Evolutionary conservation across 176 grass and related monocot species (phyloP).

Genomic region (Oryza coarctata): DNA sequence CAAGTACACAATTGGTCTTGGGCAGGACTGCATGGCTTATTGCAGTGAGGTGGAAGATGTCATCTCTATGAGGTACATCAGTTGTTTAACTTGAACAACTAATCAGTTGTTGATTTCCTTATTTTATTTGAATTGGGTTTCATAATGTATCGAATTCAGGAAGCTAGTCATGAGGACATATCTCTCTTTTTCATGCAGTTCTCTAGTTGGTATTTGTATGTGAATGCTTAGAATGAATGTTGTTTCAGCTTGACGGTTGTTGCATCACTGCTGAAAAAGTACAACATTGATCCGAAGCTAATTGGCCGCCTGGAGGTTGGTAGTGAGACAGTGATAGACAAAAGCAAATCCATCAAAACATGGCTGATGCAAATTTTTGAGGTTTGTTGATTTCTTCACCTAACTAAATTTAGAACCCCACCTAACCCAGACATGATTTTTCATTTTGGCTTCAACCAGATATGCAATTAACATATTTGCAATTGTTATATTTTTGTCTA

Average conservation of each 20-base stretch:
- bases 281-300: conserved; percentile 61
- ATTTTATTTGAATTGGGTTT: neutral
- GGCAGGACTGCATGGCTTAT: conserved; percentile 96
- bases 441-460: neutral
- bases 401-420: neutral
- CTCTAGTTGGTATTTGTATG: neutral
- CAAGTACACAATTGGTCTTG: conserved; percentile 95
- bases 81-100: neutral
- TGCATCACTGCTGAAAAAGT: conserved; percentile 67
- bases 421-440: conserved; percentile 12
- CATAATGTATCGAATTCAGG: neutral
- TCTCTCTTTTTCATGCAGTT: neutral
- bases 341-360: conserved; percentile 94
- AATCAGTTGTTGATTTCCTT: neutral
- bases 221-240: conserved; percentile 30
- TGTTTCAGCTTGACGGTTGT: conserved; percentile 76
- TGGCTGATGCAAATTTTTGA: conserved; percentile 94
- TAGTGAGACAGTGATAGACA: conserved; percentile 86
- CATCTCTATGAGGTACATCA: conserved; percentile 87
- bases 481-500: neutral
- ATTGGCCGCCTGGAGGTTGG: conserved; percentile 83
- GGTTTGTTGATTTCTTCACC: conserved; percentile 50
- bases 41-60: conserved; percentile 93
- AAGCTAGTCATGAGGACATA: neutral
- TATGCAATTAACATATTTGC: neutral